Evolutionary conservation across 2,329 filamentous ascomycete genomes (phyloP).

Genomic region (Dactylonectria macrodidyma): DNA sequence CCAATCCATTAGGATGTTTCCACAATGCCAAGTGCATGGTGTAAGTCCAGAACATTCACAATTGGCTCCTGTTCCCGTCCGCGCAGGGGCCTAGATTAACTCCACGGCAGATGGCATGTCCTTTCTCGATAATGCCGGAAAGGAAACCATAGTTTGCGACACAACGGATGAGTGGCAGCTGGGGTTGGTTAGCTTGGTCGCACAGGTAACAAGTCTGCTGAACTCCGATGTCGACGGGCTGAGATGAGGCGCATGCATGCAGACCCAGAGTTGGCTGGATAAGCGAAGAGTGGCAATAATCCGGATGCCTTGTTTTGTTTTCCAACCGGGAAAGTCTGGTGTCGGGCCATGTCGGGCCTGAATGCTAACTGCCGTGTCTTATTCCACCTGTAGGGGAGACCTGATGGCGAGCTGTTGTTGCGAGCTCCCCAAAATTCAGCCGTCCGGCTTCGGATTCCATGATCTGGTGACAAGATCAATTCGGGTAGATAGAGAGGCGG

Average conservation of each 20-base stretch:
- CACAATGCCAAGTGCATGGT: slow-evolving; percentile 16
- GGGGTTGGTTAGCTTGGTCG: neutral
- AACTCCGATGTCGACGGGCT: neutral
- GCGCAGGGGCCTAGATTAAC: neutral
- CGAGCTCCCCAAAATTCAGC: neutral
- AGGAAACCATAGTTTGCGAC: slow-evolving; percentile 1
- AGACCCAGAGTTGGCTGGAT: neutral
- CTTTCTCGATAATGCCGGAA: slow-evolving; percentile 17
- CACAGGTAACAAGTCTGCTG: neutral
- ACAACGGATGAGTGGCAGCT: neutral
- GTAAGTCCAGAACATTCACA: slow-evolving; percentile 4
- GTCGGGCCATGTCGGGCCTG: neutral
- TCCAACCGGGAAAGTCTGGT: no score
- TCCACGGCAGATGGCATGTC: slow-evolving; percentile 3
- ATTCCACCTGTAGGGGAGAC: neutral
- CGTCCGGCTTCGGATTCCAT: neutral
- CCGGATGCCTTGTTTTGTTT: neutral
- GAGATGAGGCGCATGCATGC: neutral
- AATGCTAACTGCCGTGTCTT: neutral
- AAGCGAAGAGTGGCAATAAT: neutral
- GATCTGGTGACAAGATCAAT: neutral
- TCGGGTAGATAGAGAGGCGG: neutral
- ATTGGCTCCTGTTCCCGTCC: slow-evolving; percentile 3
- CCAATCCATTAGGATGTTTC: slow-evolving; percentile 19
- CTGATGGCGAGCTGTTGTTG: neutral